Evolutionary conservation across 2,329 filamentous ascomycete species (phyloP), one percentile per base, ranked within the genome.

Genomic region (Colletotrichum neosansevieriae): DNA sequence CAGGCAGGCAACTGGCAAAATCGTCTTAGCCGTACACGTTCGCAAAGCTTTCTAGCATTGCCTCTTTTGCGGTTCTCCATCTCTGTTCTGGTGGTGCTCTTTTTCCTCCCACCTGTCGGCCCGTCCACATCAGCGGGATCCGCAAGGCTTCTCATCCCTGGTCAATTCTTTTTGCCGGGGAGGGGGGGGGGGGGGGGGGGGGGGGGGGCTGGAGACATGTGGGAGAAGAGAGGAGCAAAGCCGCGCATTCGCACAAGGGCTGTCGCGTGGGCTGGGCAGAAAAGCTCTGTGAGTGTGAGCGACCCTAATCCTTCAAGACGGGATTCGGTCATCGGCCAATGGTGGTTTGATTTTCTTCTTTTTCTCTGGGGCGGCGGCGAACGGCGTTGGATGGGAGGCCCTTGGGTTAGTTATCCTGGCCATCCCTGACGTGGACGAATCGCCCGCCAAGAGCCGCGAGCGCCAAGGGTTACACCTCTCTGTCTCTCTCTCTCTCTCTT

Each of bases 391-490:
- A 7, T 7, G 29, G 29, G 29, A 4, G 29, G 29, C 6, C 6
- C 29, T 29, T 29, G 17, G 13, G 17, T 54, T 21, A 21, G n/a
- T 21, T 34, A 19, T 38, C 51, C 51, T 21, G 32, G 51, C 32
- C 51, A 63, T 67, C 51, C 65, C 61, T 59, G 65, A 68, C 61
- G 54, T 65, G 61, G 65, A 68, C 65, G 61, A 59, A 59, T 68
- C 53, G 61, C 61, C 40, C 61, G 54, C 61, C 65, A 65, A 68
- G 54, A 59, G 54, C 65, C 61, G 65, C 54, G 61, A 56, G 24
- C 34, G 49, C 60, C 65, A 67, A 67, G 60, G 29, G 53, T 58
- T 58, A 67, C 60, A 64, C 59, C 38, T 54, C 29, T 13, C 47
- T 29, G 2, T 10, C 47, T 32, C 47, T 50, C 19, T 19, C 47